phyloP scores from a whole-genome alignment of 306 rosid species.

The Lupinus albus region DNA sequence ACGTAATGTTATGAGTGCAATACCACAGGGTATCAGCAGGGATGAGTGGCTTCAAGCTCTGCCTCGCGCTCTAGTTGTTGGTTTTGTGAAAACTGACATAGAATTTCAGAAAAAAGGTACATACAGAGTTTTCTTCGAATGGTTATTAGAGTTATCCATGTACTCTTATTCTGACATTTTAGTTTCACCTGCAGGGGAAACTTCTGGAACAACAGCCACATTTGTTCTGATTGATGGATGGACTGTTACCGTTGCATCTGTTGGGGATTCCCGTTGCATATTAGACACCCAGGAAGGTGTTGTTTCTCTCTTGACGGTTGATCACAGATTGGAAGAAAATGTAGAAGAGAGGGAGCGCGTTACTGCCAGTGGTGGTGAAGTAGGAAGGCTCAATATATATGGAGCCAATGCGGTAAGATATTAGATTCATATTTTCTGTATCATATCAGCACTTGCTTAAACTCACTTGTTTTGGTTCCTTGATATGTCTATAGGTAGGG shows the following conservation, averaged over 20 bases:
- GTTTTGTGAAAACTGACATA: slow-evolving; percentile 89
- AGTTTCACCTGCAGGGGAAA: slow-evolving; percentile 64
- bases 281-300: slow-evolving; percentile 86
- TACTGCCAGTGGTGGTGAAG: slow-evolving; percentile 98
- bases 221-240: slow-evolving; percentile 85
- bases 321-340: slow-evolving; percentile 93
- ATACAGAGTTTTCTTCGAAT: slow-evolving; percentile 3
- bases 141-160: not conserved
- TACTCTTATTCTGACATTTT: slow-evolving; percentile 30
- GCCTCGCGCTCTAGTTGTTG: slow-evolving; percentile 90
- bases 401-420: slow-evolving; percentile 78
- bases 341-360: slow-evolving; percentile 92
- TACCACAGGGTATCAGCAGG: slow-evolving; percentile 79
- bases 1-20: slow-evolving; percentile 72
- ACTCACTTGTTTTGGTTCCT: slow-evolving; percentile 28
- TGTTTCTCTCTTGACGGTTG: slow-evolving; percentile 89
- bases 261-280: slow-evolving; percentile 87
- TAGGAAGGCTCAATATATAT: slow-evolving; percentile 87
- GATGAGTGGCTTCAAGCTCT: slow-evolving; percentile 87
- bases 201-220: slow-evolving; percentile 91
- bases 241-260: no score
- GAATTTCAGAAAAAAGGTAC: slow-evolving; percentile 88
- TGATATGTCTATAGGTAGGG: slow-evolving; percentile 52
- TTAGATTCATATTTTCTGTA: slow-evolving; percentile 35
- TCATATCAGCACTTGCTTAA: not conserved